phyloP scores from a whole-genome alignment of 495 filamentous ascomycete genomes.

The Neurospora pannonica region DNA sequence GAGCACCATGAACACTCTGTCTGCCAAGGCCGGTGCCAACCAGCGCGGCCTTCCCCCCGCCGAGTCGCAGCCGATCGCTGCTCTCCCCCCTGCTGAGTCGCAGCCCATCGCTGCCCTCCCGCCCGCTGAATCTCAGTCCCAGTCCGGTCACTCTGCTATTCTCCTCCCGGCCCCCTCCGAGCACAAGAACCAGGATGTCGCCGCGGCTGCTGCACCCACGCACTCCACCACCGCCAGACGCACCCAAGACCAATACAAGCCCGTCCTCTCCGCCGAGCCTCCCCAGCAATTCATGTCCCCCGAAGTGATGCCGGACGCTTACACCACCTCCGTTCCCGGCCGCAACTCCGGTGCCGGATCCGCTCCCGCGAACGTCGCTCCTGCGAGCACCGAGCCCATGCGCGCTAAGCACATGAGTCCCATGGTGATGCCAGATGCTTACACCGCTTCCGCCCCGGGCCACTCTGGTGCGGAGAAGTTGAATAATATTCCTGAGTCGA shows the following conservation, averaged over 20 bases:
- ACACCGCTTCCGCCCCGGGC: background rate
- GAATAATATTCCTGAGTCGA: background rate
- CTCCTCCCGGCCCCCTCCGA: background rate
- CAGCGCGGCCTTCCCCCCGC: background rate
- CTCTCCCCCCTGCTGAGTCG: background rate
- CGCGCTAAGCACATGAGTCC: conserved; percentile 2
- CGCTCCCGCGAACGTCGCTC: background rate
- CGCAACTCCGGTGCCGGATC: background rate
- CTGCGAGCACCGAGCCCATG: background rate
- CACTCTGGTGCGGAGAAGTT: background rate
- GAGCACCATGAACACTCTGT: background rate
- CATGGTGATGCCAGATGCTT: background rate
- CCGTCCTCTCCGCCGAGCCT: background rate
- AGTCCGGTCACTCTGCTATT: background rate
- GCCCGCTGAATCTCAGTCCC: background rate
- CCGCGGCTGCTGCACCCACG: background rate
- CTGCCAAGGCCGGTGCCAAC: background rate
- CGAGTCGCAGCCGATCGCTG: background rate
- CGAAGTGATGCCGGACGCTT: conserved; percentile 12
- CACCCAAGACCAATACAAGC: background rate
- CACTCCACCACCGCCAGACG: background rate
- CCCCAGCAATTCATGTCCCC: conserved; percentile 9
- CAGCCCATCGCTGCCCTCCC: background rate
- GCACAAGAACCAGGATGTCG: background rate
- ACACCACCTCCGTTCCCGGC: conserved; percentile 1